Evolutionary conservation across 257 asterid species (phyloP).

Genomic region (Plectranthus barbatus): DNA sequence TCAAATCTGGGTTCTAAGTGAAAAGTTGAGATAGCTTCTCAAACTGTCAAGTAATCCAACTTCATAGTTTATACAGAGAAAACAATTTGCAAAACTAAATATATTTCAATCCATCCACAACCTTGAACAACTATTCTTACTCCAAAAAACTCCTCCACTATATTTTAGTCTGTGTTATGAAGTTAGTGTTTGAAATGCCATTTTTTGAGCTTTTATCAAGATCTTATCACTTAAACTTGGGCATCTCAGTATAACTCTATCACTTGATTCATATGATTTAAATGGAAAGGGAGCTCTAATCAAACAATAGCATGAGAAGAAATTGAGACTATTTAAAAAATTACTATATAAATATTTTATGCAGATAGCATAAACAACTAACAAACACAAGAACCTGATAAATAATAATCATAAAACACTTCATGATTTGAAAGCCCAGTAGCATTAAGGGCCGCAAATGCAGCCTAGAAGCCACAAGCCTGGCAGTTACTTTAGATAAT

Average conservation of each 20-base stretch:
- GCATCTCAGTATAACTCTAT: background rate
- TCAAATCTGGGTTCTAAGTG: conserved; percentile 5
- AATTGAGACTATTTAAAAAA: background rate
- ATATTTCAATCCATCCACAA: background rate
- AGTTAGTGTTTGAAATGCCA: background rate
- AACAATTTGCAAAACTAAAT: background rate
- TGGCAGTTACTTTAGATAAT: background rate
- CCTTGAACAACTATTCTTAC: background rate
- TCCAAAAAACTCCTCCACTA: background rate
- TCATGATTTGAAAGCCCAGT: background rate
- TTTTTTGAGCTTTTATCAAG: background rate
- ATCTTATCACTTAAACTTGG: background rate
- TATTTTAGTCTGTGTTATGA: background rate
- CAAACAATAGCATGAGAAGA: background rate
- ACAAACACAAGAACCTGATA: background rate
- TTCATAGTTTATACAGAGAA: background rate
- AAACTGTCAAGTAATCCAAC: background rate
- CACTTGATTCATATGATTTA: background rate
- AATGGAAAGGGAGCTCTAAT: background rate
- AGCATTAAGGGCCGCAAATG: background rate
- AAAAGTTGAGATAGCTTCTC: background rate
- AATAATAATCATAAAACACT: background rate
- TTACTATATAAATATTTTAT: background rate
- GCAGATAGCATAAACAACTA: background rate
- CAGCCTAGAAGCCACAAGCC: background rate